A percentile compares a stretch with the other conserved stretches of the same genome.
These are phyloP conservation scores for Populus tremula DNA, from an alignment of 345 rosid genomes.

Conservation along the genomic window DNA sequence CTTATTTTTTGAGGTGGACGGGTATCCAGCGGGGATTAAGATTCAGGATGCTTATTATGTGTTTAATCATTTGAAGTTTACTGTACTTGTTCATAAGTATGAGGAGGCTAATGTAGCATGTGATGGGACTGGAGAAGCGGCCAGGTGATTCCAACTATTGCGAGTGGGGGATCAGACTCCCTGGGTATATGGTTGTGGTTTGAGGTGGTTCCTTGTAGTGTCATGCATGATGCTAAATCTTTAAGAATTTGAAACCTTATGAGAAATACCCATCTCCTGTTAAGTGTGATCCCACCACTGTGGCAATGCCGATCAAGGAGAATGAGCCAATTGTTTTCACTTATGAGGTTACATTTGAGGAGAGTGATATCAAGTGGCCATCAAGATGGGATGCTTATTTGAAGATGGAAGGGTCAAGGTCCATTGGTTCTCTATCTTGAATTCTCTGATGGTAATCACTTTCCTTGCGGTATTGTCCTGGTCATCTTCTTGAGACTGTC, in stretches of 20 bases:
- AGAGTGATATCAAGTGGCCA: slow-evolving; percentile 86
- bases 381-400: slow-evolving; percentile 86
- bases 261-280: slow-evolving; percentile 57
- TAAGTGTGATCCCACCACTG: slow-evolving; percentile 68
- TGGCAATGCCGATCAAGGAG: slow-evolving; percentile 66
- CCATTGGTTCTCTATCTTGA: slow-evolving; percentile 85
- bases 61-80: slow-evolving; percentile 84
- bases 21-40: slow-evolving; percentile 75
- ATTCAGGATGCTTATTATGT: slow-evolving; percentile 65
- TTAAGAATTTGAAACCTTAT: slow-evolving; percentile 56
- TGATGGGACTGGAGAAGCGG: slow-evolving; percentile 87
- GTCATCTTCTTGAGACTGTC: slow-evolving; percentile 86
- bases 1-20: slow-evolving; percentile 70
- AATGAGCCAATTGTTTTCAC: slow-evolving; percentile 69
- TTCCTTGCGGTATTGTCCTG: slow-evolving; percentile 83
- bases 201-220: slow-evolving; percentile 78
- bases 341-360: slow-evolving; percentile 68
- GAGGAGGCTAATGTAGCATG: slow-evolving; percentile 79
- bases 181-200: slow-evolving; percentile 79
- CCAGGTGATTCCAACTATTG: slow-evolving; percentile 56
- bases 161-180: slow-evolving; percentile 38
- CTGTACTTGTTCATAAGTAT: slow-evolving; percentile 77
- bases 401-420: slow-evolving; percentile 89
- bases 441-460: slow-evolving; percentile 77
- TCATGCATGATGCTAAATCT: slow-evolving; percentile 48